phyloP scores from a whole-genome alignment of 495 filamentous ascomycete species.

The Gamarada debralockiae region DNA sequence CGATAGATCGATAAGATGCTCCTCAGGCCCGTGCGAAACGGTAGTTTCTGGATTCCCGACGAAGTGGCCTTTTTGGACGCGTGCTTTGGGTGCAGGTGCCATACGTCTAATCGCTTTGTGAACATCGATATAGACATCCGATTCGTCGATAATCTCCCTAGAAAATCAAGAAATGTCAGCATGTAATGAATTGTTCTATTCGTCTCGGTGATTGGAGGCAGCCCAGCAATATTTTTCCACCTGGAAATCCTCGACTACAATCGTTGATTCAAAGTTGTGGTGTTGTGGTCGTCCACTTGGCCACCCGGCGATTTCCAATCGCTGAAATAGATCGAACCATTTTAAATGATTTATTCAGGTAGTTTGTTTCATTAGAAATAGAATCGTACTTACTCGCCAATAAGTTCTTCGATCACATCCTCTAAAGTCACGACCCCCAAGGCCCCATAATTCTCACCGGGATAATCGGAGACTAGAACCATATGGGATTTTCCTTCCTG shows the following conservation, averaged over 20 bases:
- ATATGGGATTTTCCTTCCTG: constrained; percentile 99
- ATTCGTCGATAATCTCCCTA: constrained; percentile 74
- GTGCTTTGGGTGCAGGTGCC: constrained; percentile 26
- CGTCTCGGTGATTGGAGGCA: too few relatives aligned
- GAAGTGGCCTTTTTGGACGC: constrained; percentile 21
- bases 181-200: too few relatives aligned
- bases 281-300: too few relatives aligned
- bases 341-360: too few relatives aligned
- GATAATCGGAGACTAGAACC: constrained; percentile 90
- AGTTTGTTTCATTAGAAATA: too few relatives aligned
- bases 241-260: too few relatives aligned
- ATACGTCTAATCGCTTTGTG: constrained; percentile 87
- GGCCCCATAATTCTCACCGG: constrained; percentile 83
- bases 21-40: constrained; percentile 7
- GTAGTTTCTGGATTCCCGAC: constrained; percentile 10
- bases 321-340: too few relatives aligned
- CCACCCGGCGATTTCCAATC: too few relatives aligned
- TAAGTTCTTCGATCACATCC: constrained; percentile 97
- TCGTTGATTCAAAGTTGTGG: too few relatives aligned
- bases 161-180: constrained; percentile 3
- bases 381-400: constrained; percentile 77
- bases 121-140: constrained; percentile 91
- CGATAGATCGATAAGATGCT: constrained; percentile 35
- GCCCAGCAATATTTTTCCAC: too few relatives aligned
- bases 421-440: constrained; percentile 93